Evolutionary conservation across 2,329 filamentous ascomycete genomes (phyloP), one percentile per base, ranked within the genome.

Genomic region (Purpureocillium lavendulum): DNA sequence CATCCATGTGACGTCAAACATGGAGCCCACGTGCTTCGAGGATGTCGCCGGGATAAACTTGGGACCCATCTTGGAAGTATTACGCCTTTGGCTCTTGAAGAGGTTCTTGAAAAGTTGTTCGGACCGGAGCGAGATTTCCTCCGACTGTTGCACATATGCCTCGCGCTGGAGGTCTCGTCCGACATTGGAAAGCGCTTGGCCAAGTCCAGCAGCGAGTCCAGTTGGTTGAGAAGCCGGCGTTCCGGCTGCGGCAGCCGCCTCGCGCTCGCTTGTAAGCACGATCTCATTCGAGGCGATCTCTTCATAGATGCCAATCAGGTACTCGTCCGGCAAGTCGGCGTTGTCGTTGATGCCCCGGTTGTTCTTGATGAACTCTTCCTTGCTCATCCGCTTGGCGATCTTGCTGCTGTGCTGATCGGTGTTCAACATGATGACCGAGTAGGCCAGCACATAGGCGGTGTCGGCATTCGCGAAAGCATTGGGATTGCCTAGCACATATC

Each of bases 1-100:
- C 90, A 97, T 98, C 92, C 92, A 98, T 0, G 88, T 94, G 17
- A 95, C 88, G 53, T 95, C 89, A 56, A 98, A 97, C 92, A 98
- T 98, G 1, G 92, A 88, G 0, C 92, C 92, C 36, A 96, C 85
- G 59, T 98, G 92, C 52, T 87, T 90, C 58, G 87, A 89, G 0
- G 89, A 97, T 2, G 87, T 92, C 4, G 92, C 92, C 1, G 87
- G 85, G 40, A 98, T 94, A 61, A 92, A 98, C 69, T 80, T 64
- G 71, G 82, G 52, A 61, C 80, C 65, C 57, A 75, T 58, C 49
- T 84, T 83, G 32, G 84, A 67, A 2, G 86, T 80, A 43, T 86
- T 92, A 53, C 80, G 82, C 36, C 86, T 81, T 60, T 98, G 92
- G 37, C 87, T 89, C 52, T 87, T 83, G 57, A 97, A 86, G 29